Base-by-base conservation (phyloP, 306 rosid species). In the Citrullus colocynthis region DNA sequence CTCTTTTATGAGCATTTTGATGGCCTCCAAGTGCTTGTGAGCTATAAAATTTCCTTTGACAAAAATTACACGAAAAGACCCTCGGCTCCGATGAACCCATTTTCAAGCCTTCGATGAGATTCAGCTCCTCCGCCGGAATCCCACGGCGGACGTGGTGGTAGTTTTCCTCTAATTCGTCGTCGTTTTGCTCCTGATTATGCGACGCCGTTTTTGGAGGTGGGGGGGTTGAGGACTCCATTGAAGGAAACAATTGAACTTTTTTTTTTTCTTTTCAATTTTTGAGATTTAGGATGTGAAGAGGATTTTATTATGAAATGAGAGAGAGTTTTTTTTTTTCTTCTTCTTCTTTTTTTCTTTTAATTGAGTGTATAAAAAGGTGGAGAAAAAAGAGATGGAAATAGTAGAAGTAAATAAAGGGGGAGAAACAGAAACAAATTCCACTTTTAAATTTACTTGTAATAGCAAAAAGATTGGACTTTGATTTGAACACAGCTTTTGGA, bases 11-110 rank as follows among this genome's bases (percentile, higher is more conserved):
- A 2, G 77, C 77, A 72, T 72, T 72, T 72, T 72, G 77, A 32
- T 72, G 77, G 24, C 77, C 77, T 28, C 77, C 77, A 15, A 72
- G 77, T 15, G 77, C 77, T 73, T 73, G 77, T 15, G 77, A 73
- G 41, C 77, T 51, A 51, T 73, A 73, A 51, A 73, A 73, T 32
- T 73, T 51, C 28, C 77, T 73, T 13, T 32, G 77, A 51, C 77
- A 73, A 24, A 73, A 73, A 73, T 73, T 73, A 32, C 77, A 73
- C n/a, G 77, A 73, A 15, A 73, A 73, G 0, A 73, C 45, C 45
- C 77, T 73, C 9, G 58, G 57, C 39, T 70, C 60, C 41, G 60
- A 16, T 2, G 45, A 73, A 48, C 61, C 77, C 77, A 73, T 51
- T 73, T 73, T 32, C 61, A 73, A 32, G 15, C 42, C 77, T 7